phyloP scores from a whole-genome alignment of 768 basidiomycete genomes.

The Dentipellis fragilis region DNA sequence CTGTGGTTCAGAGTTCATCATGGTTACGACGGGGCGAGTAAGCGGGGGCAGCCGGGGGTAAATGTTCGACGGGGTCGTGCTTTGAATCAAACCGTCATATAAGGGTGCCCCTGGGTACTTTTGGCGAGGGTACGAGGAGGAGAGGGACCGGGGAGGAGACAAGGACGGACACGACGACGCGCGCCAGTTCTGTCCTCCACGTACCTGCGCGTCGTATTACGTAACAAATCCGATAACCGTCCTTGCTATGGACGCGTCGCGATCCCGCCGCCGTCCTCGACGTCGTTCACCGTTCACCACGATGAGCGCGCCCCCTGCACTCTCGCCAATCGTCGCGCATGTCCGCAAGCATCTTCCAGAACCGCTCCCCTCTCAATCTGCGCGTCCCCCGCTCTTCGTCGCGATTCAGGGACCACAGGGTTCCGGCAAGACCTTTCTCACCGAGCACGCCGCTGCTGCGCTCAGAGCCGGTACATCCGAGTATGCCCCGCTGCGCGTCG shows the following conservation, averaged over 20 bases:
- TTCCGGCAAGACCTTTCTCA: conserved; percentile 82
- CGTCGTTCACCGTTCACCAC: not conserved
- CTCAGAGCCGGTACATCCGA: conserved; percentile 26
- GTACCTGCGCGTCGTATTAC: not conserved
- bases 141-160: not conserved
- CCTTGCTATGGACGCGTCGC: not conserved
- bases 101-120: too few species aligned
- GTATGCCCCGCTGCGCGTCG: conserved; percentile 39
- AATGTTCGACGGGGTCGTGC: not conserved
- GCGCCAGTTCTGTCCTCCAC: not conserved
- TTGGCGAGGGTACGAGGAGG: not conserved
- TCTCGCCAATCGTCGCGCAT: conserved; percentile 29
- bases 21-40: not conserved
- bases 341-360: conserved; percentile 25
- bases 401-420: conserved; percentile 93
- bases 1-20: conserved; percentile 13
- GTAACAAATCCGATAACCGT: not conserved
- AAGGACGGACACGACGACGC: not conserved
- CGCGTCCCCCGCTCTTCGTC: conserved; percentile 60
- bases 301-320: conserved; percentile 19
- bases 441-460: conserved; percentile 38
- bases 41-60: not conserved
- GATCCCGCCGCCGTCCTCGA: not conserved
- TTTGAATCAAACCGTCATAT: not conserved
- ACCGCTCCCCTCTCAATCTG: conserved; percentile 11